Conservation (phyloP, 2,329 filamentous ascomycete genomes). For the Colletotrichum brevisporum region DNA sequence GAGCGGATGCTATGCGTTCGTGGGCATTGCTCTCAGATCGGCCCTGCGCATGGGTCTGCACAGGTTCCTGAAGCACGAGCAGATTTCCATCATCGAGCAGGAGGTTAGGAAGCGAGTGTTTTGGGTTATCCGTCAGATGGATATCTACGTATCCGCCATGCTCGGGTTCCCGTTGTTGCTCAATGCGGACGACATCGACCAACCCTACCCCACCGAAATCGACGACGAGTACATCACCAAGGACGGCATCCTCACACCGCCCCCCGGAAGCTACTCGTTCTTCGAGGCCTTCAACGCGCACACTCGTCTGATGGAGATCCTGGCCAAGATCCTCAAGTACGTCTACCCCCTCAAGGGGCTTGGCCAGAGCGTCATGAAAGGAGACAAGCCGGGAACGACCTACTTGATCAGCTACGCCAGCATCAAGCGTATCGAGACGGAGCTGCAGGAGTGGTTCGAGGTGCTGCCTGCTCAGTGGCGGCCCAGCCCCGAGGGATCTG, state of each 20-base stretch:
- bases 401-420: conserved; percentile 75
- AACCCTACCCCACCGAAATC: conserved; percentile 74
- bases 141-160: conserved; percentile 78
- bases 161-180: conserved; percentile 77
- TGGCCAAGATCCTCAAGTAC: conserved; percentile 74
- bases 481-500: conserved; percentile 82
- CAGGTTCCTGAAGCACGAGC: conserved; percentile 76
- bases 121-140: conserved; percentile 78
- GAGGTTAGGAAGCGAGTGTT: conserved; percentile 76
- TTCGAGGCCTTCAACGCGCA: conserved; percentile 78
- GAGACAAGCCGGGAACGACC: conserved; percentile 60
- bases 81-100: conserved; percentile 73
- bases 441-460: conserved; percentile 75
- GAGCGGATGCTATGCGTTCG: conserved; percentile 84
- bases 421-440: conserved; percentile 75
- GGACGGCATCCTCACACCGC: conserved; percentile 68
- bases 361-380: conserved; percentile 61
- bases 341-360: conserved; percentile 75
- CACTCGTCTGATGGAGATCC: conserved; percentile 73
- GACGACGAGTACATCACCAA: conserved; percentile 78
- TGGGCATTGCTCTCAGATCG: conserved; percentile 82
- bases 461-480: conserved; percentile 81
- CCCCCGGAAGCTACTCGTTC: conserved; percentile 69
- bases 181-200: conserved; percentile 76
- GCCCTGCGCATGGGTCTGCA: conserved; percentile 85